phyloP scores from a whole-genome alignment of 441 rosid species.

The Theobroma grandiflorum region DNA sequence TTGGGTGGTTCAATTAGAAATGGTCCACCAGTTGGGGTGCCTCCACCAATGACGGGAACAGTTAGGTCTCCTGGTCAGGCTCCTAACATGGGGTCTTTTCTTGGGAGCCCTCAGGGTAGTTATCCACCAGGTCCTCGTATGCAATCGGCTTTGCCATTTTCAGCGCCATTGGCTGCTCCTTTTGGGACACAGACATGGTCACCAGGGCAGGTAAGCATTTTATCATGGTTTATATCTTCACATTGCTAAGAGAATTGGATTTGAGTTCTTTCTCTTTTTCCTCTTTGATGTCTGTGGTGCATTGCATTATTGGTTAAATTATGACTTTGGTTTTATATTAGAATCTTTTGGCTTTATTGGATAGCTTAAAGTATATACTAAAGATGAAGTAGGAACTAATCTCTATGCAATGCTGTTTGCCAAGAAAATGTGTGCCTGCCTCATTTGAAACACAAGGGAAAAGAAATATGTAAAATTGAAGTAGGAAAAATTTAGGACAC shows the following conservation, averaged over 20 bases:
- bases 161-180: neutral
- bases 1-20: conserved; percentile 48
- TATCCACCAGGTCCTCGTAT: conserved; percentile 42
- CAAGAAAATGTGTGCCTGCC: neutral
- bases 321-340: too few species aligned
- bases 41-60: conserved; percentile 42
- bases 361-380: neutral
- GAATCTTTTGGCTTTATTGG: neutral
- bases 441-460: too few species aligned
- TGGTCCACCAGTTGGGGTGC: conserved; percentile 60
- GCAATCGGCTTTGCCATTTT: conserved; percentile 36
- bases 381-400: neutral
- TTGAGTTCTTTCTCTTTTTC: neutral
- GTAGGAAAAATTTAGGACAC: neutral
- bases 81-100: conserved; percentile 46
- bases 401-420: neutral
- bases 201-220: neutral
- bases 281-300: too few species aligned
- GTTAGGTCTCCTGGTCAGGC: conserved; percentile 44
- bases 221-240: neutral
- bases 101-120: conserved; percentile 40
- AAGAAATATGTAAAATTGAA: neutral
- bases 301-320: too few species aligned
- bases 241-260: neutral
- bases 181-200: neutral